phyloP scores from a whole-genome alignment of 2,329 filamentous ascomycete species.

The Pseudocercospora ulei region DNA sequence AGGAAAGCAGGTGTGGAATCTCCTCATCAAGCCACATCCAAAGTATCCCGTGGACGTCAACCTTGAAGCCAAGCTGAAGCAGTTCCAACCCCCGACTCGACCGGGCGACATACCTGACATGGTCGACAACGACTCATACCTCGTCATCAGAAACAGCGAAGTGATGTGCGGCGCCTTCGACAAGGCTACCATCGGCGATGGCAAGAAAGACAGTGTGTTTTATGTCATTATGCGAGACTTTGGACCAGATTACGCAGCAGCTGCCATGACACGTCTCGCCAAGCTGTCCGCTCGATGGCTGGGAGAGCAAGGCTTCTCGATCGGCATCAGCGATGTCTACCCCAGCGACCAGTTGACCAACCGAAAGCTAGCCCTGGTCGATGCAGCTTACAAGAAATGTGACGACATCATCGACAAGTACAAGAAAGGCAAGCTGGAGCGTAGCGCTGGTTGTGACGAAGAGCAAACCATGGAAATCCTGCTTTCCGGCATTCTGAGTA shows the following conservation, averaged over 20 bases:
- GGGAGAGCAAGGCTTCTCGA: slow-evolving; percentile 86
- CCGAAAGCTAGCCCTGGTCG: slow-evolving; percentile 66
- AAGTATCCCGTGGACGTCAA: slow-evolving; percentile 77
- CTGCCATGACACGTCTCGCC: slow-evolving; percentile 86
- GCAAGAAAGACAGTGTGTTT: slow-evolving; percentile 96
- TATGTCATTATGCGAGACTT: slow-evolving; percentile 95
- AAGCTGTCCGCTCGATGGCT: slow-evolving; percentile 83
- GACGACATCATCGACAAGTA: slow-evolving; percentile 74
- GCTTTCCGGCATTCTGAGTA: slow-evolving; percentile 83
- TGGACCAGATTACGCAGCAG: slow-evolving; percentile 76
- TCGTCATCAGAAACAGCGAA: slow-evolving; percentile 91
- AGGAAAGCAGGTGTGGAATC: slow-evolving; percentile 89
- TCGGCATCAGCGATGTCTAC: slow-evolving; percentile 90
- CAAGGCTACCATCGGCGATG: slow-evolving; percentile 91
- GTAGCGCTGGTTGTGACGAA: slow-evolving; percentile 80
- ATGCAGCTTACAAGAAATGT: slow-evolving; percentile 67
- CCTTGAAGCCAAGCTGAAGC: slow-evolving; percentile 81
- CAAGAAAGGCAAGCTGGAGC: slow-evolving; percentile 69
- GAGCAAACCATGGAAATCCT: slow-evolving; percentile 84
- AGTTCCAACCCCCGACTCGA: slow-evolving; percentile 56
- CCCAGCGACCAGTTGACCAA: slow-evolving; percentile 61
- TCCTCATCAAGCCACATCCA: slow-evolving; percentile 82
- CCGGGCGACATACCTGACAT: slow-evolving; percentile 62
- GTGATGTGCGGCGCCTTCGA: slow-evolving; percentile 98
- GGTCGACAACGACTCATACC: slow-evolving; percentile 65